These are phyloP conservation scores for Neofusicoccum sp. DNA, from an alignment of 2,329 filamentous ascomycete species.

Conservation along the genomic window DNA sequence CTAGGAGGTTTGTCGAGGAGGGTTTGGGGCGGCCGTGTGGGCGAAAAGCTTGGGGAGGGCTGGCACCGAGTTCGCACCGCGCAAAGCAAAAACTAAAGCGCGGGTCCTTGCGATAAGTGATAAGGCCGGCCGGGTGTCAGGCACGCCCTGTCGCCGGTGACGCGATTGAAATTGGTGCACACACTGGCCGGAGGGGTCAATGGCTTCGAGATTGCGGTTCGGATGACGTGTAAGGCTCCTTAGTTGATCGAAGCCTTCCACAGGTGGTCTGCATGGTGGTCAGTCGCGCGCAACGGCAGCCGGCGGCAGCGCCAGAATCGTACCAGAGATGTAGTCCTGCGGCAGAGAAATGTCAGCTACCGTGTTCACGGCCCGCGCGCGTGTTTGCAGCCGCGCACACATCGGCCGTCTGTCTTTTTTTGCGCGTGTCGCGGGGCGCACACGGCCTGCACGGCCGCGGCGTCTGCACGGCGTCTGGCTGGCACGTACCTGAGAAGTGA, in stretches of 20 bases:
- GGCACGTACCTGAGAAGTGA: slow-evolving; percentile 53
- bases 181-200: neutral
- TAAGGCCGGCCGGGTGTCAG: slow-evolving; percentile 12
- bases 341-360: slow-evolving; percentile 34
- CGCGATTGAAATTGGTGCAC: slow-evolving; percentile 4
- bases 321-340: slow-evolving; percentile 65
- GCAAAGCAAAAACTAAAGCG: slow-evolving; percentile 16
- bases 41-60: slow-evolving; percentile 5
- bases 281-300: slow-evolving; percentile 17
- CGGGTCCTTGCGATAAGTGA: slow-evolving; percentile 16
- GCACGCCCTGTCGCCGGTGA: slow-evolving; percentile 4
- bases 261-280: slow-evolving; percentile 55
- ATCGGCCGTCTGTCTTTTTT: neutral
- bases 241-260: slow-evolving; percentile 66
- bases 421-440: neutral
- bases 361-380: slow-evolving; percentile 9
- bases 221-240: slow-evolving; percentile 32
- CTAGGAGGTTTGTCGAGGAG: slow-evolving; percentile 2
- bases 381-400: neutral
- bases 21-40: neutral
- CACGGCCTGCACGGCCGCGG: slow-evolving; percentile 10
- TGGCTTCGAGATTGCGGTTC: slow-evolving; percentile 9
- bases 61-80: slow-evolving; percentile 1
- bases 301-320: slow-evolving; percentile 25
- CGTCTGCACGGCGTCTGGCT: slow-evolving; percentile 16